Evolutionary conservation across 1,284 basidiomycete species (phyloP).

Genomic region (Gymnopus androsaceus): DNA sequence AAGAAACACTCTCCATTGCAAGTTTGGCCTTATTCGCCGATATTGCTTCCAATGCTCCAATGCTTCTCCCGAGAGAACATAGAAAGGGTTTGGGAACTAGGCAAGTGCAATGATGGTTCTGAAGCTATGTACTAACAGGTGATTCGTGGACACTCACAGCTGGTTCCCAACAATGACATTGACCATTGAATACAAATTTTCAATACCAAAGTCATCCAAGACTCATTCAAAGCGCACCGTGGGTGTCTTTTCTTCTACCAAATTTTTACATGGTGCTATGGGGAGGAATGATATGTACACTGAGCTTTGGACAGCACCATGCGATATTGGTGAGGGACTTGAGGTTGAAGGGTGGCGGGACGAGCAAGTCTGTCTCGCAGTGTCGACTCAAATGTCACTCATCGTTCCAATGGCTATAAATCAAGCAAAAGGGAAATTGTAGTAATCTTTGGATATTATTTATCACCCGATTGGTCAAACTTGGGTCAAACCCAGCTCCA

Average conservation of each 20-base stretch:
- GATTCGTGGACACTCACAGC: conserved; percentile 34
- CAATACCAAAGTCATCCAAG: conserved; percentile 43
- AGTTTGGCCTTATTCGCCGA: conserved; percentile 59
- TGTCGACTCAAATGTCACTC: conserved; percentile 62
- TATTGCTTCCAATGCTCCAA: conserved; percentile 45
- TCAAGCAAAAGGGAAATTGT: neutral
- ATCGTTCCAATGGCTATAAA: conserved; percentile 38
- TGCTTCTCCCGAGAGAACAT: conserved; percentile 39
- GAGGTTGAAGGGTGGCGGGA: conserved; percentile 53
- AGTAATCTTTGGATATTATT: too few relatives aligned
- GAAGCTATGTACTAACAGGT: neutral
- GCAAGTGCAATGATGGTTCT: conserved; percentile 17
- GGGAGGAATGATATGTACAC: conserved; percentile 56
- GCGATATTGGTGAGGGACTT: conserved; percentile 44
- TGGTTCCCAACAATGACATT: conserved; percentile 66
- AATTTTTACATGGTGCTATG: conserved; percentile 52
- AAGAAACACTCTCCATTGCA: conserved; percentile 46
- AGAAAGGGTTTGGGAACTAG: conserved; percentile 11
- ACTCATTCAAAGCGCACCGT: conserved; percentile 50
- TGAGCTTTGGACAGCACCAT: conserved; percentile 67
- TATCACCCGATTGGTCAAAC: too few relatives aligned
- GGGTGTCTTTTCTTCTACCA: conserved; percentile 51
- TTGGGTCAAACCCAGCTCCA: too few relatives aligned
- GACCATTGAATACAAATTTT: conserved; percentile 60
- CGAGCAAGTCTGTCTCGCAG: conserved; percentile 59